Percentiles rank a stretch among this genome's conserved stretches.
phyloP scores from a whole-genome alignment of 208 protist genomes.

The Leptomonas seymouri region DNA sequence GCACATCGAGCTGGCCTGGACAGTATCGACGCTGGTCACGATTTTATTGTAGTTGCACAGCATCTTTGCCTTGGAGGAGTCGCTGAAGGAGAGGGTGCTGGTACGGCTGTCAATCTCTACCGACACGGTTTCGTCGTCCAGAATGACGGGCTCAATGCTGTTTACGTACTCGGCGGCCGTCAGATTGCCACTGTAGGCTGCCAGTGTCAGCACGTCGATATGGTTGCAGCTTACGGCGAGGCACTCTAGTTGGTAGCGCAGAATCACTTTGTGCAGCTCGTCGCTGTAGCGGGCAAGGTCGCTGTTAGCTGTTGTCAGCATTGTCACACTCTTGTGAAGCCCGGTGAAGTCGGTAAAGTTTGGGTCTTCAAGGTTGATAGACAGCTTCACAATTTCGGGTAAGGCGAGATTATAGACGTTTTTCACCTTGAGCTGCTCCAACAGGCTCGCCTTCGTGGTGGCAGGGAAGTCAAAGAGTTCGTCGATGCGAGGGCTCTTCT shows the following conservation, averaged over 20 bases:
- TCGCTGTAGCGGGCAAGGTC: constrained; percentile 31
- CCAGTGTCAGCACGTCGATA: constrained; percentile 50
- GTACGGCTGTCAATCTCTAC: constrained; percentile 80
- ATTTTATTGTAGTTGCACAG: constrained; percentile 54
- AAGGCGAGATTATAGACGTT: constrained; percentile 20
- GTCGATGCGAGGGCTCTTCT: constrained; percentile 53
- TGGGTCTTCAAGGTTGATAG: constrained; percentile 27
- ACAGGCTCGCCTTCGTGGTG: constrained; percentile 38
- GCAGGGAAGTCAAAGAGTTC: constrained; percentile 57
- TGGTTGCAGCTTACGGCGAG: constrained; percentile 49
- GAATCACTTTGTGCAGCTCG: constrained; percentile 42
- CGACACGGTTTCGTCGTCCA: constrained; percentile 55
- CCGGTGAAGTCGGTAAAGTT: constrained; percentile 32
- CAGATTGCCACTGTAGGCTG: constrained; percentile 37
- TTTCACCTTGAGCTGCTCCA: constrained; percentile 36
- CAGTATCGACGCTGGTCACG: constrained; percentile 24
- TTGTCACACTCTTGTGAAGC: constrained; percentile 32
- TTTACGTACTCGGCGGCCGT: constrained; percentile 62
- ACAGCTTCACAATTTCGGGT: constrained; percentile 22
- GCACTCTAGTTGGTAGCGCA: constrained; percentile 63
- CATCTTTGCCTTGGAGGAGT: constrained; percentile 66
- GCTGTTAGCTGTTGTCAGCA: constrained; percentile 24
- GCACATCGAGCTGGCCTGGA: constrained; percentile 28
- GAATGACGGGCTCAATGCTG: constrained; percentile 64
- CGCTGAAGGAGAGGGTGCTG: constrained; percentile 61